phyloP scores from a whole-genome alignment of 306 rosid genomes.

The Purshia tridentata region DNA sequence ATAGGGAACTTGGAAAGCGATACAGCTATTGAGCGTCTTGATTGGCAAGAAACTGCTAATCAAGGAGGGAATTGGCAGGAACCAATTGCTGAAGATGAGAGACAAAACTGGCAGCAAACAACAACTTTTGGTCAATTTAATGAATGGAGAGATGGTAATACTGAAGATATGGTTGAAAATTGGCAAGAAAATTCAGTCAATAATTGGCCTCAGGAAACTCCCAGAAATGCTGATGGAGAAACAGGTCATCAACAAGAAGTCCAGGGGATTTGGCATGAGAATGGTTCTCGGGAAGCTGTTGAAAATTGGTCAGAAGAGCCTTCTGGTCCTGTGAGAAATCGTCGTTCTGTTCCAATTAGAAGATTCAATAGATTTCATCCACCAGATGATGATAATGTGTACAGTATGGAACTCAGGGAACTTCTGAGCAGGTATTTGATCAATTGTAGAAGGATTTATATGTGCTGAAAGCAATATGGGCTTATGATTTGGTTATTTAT shows the following conservation, averaged over 20 bases:
- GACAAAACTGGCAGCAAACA: constrained; percentile 70
- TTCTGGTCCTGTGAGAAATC: constrained; percentile 72
- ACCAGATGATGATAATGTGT: constrained; percentile 95
- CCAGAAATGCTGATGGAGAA: constrained; percentile 58
- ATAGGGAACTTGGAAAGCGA: constrained; percentile 52
- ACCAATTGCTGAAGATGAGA: constrained; percentile 54
- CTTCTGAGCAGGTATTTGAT: constrained; percentile 87
- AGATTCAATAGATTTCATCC: constrained; percentile 90
- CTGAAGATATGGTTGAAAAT: constrained; percentile 37
- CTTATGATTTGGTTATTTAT: constrained; percentile 22
- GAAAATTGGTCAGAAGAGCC: constrained; percentile 86
- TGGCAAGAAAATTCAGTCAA: constrained; percentile 51
- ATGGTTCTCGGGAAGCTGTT: constrained; percentile 63
- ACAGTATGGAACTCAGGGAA: constrained; percentile 99
- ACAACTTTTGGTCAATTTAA: constrained; percentile 53
- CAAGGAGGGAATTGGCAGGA: constrained; percentile 67
- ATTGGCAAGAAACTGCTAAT: constrained; percentile 68
- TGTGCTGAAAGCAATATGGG: constrained; percentile 8
- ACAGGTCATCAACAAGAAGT: constrained; percentile 55
- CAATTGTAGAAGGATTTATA: constrained; percentile 23
- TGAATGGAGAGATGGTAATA: constrained; percentile 60
- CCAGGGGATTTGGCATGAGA: constrained; percentile 67
- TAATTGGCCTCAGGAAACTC: constrained; percentile 66
- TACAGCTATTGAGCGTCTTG: constrained; percentile 44
- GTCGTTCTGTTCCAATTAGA: constrained; percentile 66